These are phyloP conservation scores for Syncephalastrum racemosum DNA, from an alignment of 371 early-diverging fungal species.

Conservation along the genomic window DNA sequence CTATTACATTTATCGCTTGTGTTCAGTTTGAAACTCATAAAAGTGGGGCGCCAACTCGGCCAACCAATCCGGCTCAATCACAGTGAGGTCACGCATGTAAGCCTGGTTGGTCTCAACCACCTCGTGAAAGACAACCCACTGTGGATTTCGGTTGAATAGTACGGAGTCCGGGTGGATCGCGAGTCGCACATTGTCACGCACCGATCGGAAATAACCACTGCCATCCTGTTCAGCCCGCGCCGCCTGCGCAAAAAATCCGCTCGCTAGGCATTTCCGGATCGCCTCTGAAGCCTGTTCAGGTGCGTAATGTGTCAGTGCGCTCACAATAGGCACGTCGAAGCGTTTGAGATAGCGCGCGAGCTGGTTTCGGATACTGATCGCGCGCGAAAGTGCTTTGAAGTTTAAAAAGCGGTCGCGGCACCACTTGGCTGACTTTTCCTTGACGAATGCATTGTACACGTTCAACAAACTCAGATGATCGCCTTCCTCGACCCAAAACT, in stretches of 20 bases:
- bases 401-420: slow-evolving; percentile 74
- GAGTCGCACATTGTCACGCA: slow-evolving; percentile 59
- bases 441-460: slow-evolving; percentile 76
- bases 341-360: slow-evolving; percentile 64
- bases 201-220: slow-evolving; percentile 65
- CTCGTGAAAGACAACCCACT: slow-evolving; percentile 83
- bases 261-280: slow-evolving; percentile 71
- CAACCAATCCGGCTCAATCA: slow-evolving; percentile 71
- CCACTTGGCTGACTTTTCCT: slow-evolving; percentile 68
- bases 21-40: slow-evolving; percentile 43
- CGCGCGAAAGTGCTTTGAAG: slow-evolving; percentile 69
- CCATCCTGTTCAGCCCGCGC: slow-evolving; percentile 61
- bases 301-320: slow-evolving; percentile 35
- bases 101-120: slow-evolving; percentile 74
- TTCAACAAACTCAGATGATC: slow-evolving; percentile 81
- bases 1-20: slow-evolving; percentile 3
- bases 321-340: slow-evolving; percentile 50
- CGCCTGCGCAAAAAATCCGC: slow-evolving; percentile 78
- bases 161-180: slow-evolving; percentile 78
- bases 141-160: slow-evolving; percentile 71
- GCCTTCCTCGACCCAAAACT: slow-evolving; percentile 83
- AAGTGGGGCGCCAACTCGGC: slow-evolving; percentile 69
- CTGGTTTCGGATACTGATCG: slow-evolving; percentile 70
- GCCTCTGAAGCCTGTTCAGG: slow-evolving; percentile 38
- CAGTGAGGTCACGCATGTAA: slow-evolving; percentile 74